Conservation (phyloP, 2,329 filamentous ascomycete genomes). For the Trichoderma koningiopsis region DNA sequence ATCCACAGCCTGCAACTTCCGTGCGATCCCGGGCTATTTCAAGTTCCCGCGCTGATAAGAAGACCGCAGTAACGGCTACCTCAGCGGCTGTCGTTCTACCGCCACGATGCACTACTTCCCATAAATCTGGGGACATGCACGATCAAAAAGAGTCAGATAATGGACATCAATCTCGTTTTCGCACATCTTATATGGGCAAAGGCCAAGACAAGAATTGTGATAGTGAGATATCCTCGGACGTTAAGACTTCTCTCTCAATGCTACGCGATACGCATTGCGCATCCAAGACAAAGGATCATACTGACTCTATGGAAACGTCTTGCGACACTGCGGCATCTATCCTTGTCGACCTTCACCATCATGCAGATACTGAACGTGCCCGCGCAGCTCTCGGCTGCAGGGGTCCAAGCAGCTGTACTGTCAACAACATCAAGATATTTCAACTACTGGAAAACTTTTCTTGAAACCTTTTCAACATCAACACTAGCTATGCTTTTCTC, state of each 20-base stretch:
- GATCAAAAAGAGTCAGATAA: neutral
- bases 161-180: neutral
- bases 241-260: neutral
- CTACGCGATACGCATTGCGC: neutral
- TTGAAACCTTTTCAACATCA: neutral
- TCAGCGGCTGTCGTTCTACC: neutral
- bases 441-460: slow-evolving; percentile 23
- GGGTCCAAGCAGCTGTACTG: slow-evolving; percentile 19
- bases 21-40: neutral
- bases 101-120: neutral
- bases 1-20: neutral
- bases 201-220: neutral
- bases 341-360: slow-evolving; percentile 21
- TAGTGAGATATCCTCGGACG: neutral
- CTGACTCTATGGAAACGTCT: slow-evolving; percentile 8
- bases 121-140: too few species aligned
- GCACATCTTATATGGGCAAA: neutral
- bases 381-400: slow-evolving; percentile 24
- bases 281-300: neutral
- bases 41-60: neutral
- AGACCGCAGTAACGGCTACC: neutral
- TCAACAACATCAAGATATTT: slow-evolving; percentile 26
- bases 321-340: slow-evolving; percentile 26
- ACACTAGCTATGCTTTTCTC: neutral
- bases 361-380: slow-evolving; percentile 18